Evolutionary conservation across 192 early-diverging fungal genomes (phyloP).

Genomic region (Gaertneriomyces sp.): DNA sequence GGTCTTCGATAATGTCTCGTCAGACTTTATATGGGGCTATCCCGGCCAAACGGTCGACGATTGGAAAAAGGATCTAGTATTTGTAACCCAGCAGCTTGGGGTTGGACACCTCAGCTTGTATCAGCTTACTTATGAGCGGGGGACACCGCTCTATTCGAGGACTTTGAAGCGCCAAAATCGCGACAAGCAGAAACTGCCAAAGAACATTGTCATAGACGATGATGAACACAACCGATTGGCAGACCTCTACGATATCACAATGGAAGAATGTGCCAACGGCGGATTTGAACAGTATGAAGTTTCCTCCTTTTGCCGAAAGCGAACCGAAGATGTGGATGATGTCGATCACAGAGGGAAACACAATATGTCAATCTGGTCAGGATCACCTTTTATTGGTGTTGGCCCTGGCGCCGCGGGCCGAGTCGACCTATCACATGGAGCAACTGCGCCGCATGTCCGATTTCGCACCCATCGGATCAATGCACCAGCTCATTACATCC

Average conservation of each 20-base stretch:
- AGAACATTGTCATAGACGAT: slow-evolving; percentile 3
- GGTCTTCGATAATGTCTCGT: slow-evolving; percentile 32
- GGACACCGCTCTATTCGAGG: slow-evolving; percentile 38
- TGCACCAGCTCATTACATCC: not conserved
- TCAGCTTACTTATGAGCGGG: slow-evolving; percentile 41
- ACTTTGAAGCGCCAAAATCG: slow-evolving; percentile 2
- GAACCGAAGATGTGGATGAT: no score
- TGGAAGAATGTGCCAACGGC: slow-evolving; percentile 6
- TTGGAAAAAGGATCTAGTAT: slow-evolving; percentile 32
- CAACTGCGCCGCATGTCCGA: not conserved
- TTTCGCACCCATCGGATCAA: not conserved
- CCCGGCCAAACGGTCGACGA: slow-evolving; percentile 26
- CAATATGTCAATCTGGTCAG: slow-evolving; percentile 37
- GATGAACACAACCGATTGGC: slow-evolving; percentile 28
- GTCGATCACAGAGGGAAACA: slow-evolving; percentile 17
- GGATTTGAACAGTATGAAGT: slow-evolving; percentile 43
- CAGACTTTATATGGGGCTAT: slow-evolving; percentile 43
- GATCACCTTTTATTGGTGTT: slow-evolving; percentile 32
- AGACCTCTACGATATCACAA: slow-evolving; percentile 30
- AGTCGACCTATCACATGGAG: not conserved
- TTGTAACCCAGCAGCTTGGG: slow-evolving; percentile 13
- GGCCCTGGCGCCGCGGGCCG: not conserved
- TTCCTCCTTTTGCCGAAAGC: slow-evolving; percentile 32
- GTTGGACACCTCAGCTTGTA: slow-evolving; percentile 32
- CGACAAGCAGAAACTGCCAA: not conserved